Evolutionary conservation across 2,329 filamentous ascomycete genomes (phyloP), one percentile per base, ranked within the genome.

Genomic region (Alternaria sp.): DNA sequence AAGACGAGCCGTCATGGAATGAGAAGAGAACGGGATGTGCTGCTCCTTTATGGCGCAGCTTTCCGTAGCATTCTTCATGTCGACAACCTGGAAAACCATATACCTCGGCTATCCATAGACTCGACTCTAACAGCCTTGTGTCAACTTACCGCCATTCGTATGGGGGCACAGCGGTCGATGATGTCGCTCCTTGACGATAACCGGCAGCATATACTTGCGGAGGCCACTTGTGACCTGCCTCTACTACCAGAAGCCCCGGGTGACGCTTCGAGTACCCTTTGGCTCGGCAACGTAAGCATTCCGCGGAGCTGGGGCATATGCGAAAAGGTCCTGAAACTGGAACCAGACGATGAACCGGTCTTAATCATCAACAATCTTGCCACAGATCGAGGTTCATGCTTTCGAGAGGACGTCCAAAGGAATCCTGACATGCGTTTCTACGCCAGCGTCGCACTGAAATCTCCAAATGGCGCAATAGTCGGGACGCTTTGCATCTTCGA

Each of bases 151-250:
- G 65, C 73, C 3, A 62, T 78, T 29, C 70, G 75, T 14, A 67
- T 79, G 39, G 60, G 67, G n/a, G 72, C 64, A 14, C 58, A 68
- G 26, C 69, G 77, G 17, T 68, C 75, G 29, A 69, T 77, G 64
- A 64, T 79, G 3, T 78, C 77, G 3, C 62, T 79, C 9, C 64
- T 79, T 41, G 77, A 79, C 54, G 65, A 64, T 2, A 53, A 67
- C 8, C 61, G 65, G 21, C 74, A 78, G 52, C 74, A 78, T 48
- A 70, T 79, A 31, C 67, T 80, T 6, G 76, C 75, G 24, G 78
- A 80, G 60, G 75, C 77, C 6, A 78, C 77, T 1, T 65, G 72
- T 17, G 54, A 65, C 26, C 56, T 70, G 4, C 68, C 71, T 2
- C 63, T 78, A 6, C 68, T 56, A 21, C 54, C 57, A 17, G 37